Conservation (phyloP, 2,329 filamentous ascomycete genomes). For the Phyllosticta paracitricarpa region DNA sequence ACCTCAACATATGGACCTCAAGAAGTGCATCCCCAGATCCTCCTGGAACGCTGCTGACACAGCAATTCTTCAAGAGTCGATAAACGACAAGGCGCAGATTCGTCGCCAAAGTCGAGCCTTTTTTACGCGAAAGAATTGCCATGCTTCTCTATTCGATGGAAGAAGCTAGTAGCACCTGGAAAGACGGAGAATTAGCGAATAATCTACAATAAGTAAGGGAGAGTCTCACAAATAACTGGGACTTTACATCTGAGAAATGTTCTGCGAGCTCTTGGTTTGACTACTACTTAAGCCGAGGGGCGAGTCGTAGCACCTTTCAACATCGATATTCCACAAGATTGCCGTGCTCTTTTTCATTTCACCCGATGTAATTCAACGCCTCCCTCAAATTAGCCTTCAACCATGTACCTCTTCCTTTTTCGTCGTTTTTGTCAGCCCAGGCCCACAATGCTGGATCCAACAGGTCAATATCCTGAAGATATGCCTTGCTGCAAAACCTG, state of each 20-base stretch:
- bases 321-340: too few species aligned
- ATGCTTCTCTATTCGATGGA: not conserved
- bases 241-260: too few species aligned
- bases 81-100: not conserved
- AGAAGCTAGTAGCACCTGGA: not conserved
- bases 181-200: not conserved
- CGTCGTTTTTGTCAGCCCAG: slow-evolving; percentile 1
- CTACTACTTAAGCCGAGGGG: too few species aligned
- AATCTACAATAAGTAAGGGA: not conserved
- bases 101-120: not conserved
- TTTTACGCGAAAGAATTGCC: not conserved
- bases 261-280: too few species aligned
- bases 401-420: not conserved
- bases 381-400: not conserved
- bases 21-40: too few species aligned
- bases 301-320: too few species aligned
- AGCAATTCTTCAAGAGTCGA: not conserved
- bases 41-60: not conserved
- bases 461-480: not conserved
- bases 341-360: not conserved
- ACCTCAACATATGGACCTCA: too few species aligned
- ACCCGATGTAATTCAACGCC: not conserved
- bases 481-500: not conserved
- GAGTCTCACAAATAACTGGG: too few species aligned
- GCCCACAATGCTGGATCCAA: slow-evolving; percentile 4